Evolutionary conservation across 192 early-diverging fungal species (phyloP).

Genomic region (Rhizophagus prolifer): DNA sequence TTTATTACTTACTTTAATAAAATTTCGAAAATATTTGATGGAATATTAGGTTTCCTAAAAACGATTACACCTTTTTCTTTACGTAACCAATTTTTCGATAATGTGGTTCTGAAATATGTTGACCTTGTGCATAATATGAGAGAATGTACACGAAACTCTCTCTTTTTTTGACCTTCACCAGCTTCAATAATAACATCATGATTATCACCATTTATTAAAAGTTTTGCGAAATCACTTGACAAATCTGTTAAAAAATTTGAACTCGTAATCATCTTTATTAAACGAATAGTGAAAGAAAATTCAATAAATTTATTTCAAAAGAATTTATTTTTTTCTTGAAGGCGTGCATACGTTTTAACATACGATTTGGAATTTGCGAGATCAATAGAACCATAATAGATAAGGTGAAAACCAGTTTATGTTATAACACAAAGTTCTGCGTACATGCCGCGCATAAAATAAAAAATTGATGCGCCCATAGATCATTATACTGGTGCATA

Average conservation of each 20-base stretch:
- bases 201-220: background rate
- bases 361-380: background rate
- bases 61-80: conserved; percentile 13
- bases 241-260: background rate
- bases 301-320: too few species aligned
- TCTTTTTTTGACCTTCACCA: background rate
- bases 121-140: conserved; percentile 9
- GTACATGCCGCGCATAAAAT: too few species aligned
- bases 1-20: background rate
- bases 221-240: background rate
- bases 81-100: background rate
- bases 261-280: background rate
- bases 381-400: background rate
- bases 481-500: too few species aligned
- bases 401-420: background rate
- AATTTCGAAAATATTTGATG: conserved; percentile 1
- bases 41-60: conserved; percentile 25
- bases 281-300: background rate
- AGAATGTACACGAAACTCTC: conserved; percentile 18
- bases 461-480: too few species aligned
- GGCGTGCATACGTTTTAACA: background rate
- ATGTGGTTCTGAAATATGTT: conserved; percentile 12
- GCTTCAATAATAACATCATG: background rate
- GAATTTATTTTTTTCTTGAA: background rate
- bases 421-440: too few species aligned